Base-by-base conservation (phyloP, 1,284 basidiomycete species). In the Cyathus olla region DNA sequence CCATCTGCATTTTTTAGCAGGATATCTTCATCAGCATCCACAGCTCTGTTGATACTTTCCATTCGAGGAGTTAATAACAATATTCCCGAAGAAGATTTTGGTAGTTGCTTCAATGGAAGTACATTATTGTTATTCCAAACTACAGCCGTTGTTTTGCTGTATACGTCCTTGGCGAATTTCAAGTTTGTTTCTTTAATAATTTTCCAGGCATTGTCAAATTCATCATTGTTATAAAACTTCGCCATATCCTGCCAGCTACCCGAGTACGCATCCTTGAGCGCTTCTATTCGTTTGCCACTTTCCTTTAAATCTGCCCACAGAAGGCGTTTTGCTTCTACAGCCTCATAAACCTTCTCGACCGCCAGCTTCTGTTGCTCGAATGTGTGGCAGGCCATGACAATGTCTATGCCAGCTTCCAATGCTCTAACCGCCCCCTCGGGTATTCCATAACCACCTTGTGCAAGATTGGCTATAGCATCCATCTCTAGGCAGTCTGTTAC, bases 401-500 rank as follows among this genome's bases (percentile, higher is more conserved):
- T 75, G 60, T 92, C 90, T 21, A 88, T 87, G 3, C 89, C 90
- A 0, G 91, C 90, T 52, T 78, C 75, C 37, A 92, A 71, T 3
- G 86, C 83, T 60, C 80, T 70, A 19, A 90, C 81, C 0, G 89
- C 87, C 3, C 87, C 90, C 48, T 78, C 81, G 54, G 84, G 80
- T 3, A 84, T 74, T 17, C 87, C 87, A 62, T 84, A 85, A 11
- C 80, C 84, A 15, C 80, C 81, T 53, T 77, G 72, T 10, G 68
- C 59, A 6, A 71, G 65, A 31, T 81, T 79, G 0, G 85, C 82
- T 19, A 92, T 84, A 17, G 91, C 90, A 52, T 87, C 86, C 90
- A 92, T 92, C 75, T 90, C 89, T 21, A 91, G 76, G 66, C 90
- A 91, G 70, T 91, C 90, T 1, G 90, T 90, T 26, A 90, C 88